A percentile compares a stretch with the other conserved stretches of the same genome.
These are phyloP conservation scores for Fusarium keratoplasticum DNA, from an alignment of 2,329 filamentous ascomycete genomes.

Conservation along the genomic window DNA sequence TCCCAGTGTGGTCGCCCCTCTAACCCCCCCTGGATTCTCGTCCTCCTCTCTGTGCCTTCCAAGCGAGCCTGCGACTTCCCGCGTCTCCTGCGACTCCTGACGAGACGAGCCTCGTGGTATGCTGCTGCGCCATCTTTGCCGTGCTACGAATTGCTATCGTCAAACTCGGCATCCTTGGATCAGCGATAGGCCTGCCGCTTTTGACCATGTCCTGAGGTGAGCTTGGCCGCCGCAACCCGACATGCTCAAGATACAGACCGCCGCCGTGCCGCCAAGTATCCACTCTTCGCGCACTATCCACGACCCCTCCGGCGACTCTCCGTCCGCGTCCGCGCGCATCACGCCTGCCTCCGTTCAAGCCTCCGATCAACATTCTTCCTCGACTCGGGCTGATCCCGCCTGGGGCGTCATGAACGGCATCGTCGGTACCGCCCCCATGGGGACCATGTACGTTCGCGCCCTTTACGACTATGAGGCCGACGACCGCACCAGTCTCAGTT, in stretches of 20 bases:
- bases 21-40: conserved; percentile 34
- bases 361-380: conserved; percentile 39
- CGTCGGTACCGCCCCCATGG: conserved; percentile 68
- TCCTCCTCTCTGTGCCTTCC: conserved; percentile 28
- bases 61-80: conserved; percentile 36
- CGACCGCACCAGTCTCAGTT: conserved; percentile 95
- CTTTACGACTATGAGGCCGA: conserved; percentile 98
- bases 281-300: conserved; percentile 46
- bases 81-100: conserved; percentile 31
- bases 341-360: conserved; percentile 41
- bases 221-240: conserved; percentile 44
- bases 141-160: conserved; percentile 27
- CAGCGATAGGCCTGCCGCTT: conserved; percentile 47
- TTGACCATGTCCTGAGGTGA: conserved; percentile 51
- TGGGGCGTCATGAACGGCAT: conserved; percentile 68
- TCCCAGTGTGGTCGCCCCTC: conserved; percentile 36
- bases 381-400: conserved; percentile 43
- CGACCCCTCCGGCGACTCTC: conserved; percentile 46
- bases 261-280: conserved; percentile 48
- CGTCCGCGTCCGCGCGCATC: conserved; percentile 45
- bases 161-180: conserved; percentile 38
- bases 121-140: conserved; percentile 28
- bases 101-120: conserved; percentile 33
- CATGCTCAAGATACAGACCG: conserved; percentile 48
- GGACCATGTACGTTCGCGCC: conserved; percentile 90